A percentile compares a stretch with the other conserved stretches of the same genome.
These are phyloP conservation scores for Suhomyces kunorum DNA, from an alignment of 1,139 yeast species.

Conservation along the genomic window DNA sequence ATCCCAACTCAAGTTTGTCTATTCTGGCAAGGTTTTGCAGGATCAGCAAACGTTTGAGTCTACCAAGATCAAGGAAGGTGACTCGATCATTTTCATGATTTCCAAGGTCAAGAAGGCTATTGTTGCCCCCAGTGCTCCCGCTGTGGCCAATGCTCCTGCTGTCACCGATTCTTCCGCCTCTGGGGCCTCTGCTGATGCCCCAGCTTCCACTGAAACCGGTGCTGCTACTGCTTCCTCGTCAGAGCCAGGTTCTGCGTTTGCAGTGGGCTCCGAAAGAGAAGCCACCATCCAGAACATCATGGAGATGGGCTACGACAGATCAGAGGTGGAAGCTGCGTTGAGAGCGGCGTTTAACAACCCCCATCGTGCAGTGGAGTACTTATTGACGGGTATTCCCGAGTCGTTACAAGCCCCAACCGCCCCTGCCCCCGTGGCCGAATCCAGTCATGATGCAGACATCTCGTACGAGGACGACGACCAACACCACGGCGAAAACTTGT, in stretches of 20 bases:
- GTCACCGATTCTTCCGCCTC: conserved; percentile 19
- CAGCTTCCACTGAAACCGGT: conserved; percentile 17
- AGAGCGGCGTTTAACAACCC: conserved; percentile 97
- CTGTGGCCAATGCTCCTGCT: conserved; percentile 16
- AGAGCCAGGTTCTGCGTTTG: conserved; percentile 43
- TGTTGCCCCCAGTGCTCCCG: conserved; percentile 16
- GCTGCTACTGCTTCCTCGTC: conserved; percentile 19
- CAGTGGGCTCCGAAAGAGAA: conserved; percentile 67
- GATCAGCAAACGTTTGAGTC: conserved; percentile 76
- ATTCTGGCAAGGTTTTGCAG: conserved; percentile 86
- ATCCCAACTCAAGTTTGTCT: conserved; percentile 81
- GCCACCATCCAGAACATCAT: conserved; percentile 75
- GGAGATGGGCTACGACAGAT: conserved; percentile 95
- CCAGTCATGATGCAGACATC: conserved; percentile 24
- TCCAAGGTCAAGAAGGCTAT: conserved; percentile 50
- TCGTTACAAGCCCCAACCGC: conserved; percentile 39
- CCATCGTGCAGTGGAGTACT: conserved; percentile 95
- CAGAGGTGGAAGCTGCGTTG: conserved; percentile 85
- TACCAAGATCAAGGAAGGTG: conserved; percentile 82
- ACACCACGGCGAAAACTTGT: conserved; percentile 28
- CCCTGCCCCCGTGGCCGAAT: conserved; percentile 25
- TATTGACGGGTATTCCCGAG: conserved; percentile 88
- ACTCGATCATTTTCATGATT: conserved; percentile 90
- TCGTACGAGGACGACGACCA: conserved; percentile 28
- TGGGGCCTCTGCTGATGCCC: conserved; percentile 6